Percentiles rank a stretch among this genome's conserved stretches.
Conservation (phyloP, 768 basidiomycete genomes). For the Dentipellis sp. region DNA sequence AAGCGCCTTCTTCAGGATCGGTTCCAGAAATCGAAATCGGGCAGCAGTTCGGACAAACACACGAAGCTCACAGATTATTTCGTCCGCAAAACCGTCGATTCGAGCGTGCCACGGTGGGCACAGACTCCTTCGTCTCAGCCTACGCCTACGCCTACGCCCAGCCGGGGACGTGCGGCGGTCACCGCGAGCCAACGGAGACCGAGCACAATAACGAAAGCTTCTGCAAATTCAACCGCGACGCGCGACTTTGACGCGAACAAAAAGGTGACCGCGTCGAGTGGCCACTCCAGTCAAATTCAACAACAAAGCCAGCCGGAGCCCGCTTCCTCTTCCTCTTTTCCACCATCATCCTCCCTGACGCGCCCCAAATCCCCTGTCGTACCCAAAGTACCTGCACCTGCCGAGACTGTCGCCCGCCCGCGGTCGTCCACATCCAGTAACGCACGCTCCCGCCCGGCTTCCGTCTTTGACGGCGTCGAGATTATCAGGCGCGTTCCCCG, state of each 20-base stretch:
- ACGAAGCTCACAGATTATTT: neutral
- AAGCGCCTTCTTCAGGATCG: neutral
- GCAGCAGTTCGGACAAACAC: neutral
- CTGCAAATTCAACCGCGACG: neutral
- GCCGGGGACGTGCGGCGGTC: neutral
- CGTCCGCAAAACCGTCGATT: neutral
- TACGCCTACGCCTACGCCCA: neutral
- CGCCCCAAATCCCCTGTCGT: neutral
- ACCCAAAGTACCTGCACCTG: neutral
- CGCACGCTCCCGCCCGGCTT: neutral
- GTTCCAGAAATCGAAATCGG: neutral
- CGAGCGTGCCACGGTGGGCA: neutral
- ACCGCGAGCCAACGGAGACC: neutral
- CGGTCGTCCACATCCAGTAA: neutral
- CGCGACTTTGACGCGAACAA: neutral
- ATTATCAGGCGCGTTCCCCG: neutral
- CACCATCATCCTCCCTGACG: neutral
- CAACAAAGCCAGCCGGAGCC: neutral
- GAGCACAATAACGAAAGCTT: neutral
- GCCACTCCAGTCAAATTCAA: neutral
- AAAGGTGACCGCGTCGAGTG: neutral
- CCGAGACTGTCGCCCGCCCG: neutral
- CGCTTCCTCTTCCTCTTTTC: neutral
- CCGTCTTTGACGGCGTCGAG: neutral
- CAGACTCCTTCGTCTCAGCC: neutral